phyloP scores from a whole-genome alignment of 495 filamentous ascomycete genomes.

The Astrothelium macrocarpum region DNA sequence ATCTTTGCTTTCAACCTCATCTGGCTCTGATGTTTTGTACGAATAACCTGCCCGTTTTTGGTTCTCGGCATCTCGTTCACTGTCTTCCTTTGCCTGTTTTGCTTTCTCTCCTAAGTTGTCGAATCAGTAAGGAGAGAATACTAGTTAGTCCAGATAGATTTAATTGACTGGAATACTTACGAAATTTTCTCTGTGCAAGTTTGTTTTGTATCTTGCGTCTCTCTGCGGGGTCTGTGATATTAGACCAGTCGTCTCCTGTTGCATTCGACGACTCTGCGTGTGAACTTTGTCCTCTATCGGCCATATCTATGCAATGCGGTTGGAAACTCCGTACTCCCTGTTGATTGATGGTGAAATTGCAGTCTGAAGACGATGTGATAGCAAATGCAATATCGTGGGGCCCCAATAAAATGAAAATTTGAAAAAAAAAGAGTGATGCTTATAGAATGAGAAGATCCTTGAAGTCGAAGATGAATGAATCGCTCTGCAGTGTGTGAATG shows the following conservation, averaged over 20 bases:
- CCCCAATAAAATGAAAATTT: background rate
- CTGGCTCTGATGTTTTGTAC: slow-evolving; percentile 45
- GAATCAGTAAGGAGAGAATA: background rate
- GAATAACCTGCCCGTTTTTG: slow-evolving; percentile 43
- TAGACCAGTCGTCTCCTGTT: slow-evolving; percentile 29
- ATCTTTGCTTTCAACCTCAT: slow-evolving; percentile 38
- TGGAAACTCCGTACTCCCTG: background rate
- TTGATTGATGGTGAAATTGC: background rate
- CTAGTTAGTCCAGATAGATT: background rate
- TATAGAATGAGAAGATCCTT: background rate
- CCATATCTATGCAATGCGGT: background rate
- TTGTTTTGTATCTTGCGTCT: slow-evolving; percentile 35
- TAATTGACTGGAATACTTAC: slow-evolving; percentile 19
- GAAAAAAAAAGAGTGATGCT: background rate
- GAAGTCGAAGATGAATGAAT: background rate
- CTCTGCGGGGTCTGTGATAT: slow-evolving; percentile 29
- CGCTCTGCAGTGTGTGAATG: background rate
- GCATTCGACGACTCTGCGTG: slow-evolving; percentile 13
- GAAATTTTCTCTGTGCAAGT: slow-evolving; percentile 33
- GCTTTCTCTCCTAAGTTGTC: slow-evolving; percentile 46
- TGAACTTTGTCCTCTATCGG: background rate
- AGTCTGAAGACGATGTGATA: background rate
- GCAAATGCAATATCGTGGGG: background rate
- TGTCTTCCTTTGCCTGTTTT: slow-evolving; percentile 47
- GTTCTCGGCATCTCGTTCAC: slow-evolving; percentile 48